These are phyloP conservation scores for Candida germanica DNA, from an alignment of 805 yeast species.

Conservation along the genomic window DNA sequence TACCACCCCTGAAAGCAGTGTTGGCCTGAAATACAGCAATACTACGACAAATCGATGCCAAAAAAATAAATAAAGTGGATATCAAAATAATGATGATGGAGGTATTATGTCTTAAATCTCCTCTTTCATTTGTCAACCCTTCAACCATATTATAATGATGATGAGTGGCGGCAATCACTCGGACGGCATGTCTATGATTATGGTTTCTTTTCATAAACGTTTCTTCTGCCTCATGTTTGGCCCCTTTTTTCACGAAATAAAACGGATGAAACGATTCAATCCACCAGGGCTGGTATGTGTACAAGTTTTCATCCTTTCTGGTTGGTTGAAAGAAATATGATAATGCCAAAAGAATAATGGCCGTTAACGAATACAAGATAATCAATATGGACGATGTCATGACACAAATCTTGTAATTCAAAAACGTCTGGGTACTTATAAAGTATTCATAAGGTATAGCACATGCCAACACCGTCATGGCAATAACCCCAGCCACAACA, in stretches of 20 bases:
- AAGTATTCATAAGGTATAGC: slow-evolving; percentile 58
- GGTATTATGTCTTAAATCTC: slow-evolving; percentile 46
- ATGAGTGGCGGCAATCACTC: slow-evolving; percentile 60
- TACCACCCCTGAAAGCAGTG: slow-evolving; percentile 12
- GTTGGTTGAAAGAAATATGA: slow-evolving; percentile 60
- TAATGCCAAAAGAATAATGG: slow-evolving; percentile 45
- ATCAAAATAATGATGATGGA: slow-evolving; percentile 46
- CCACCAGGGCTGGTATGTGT: slow-evolving; percentile 78
- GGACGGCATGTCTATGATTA: slow-evolving; percentile 46
- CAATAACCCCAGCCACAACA: slow-evolving; percentile 54
- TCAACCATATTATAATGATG: slow-evolving; percentile 34
- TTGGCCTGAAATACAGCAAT: slow-evolving; percentile 41
- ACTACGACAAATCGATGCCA: slow-evolving; percentile 51
- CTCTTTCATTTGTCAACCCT: slow-evolving; percentile 36
- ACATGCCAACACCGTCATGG: slow-evolving; percentile 68
- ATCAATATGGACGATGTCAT: slow-evolving; percentile 41
- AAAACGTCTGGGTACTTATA: slow-evolving; percentile 41
- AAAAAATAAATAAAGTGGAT: slow-evolving; percentile 48
- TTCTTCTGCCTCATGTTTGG: slow-evolving; percentile 46
- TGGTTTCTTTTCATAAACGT: slow-evolving; percentile 47
- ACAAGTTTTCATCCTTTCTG: slow-evolving; percentile 43
- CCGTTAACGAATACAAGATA: slow-evolving; percentile 49
- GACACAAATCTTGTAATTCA: slow-evolving; percentile 52
- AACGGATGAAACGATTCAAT: slow-evolving; percentile 57
- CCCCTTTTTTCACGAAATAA: slow-evolving; percentile 57